phyloP scores from a whole-genome alignment of 2,329 filamentous ascomycete species.

The Dactylellina parvicollis region DNA sequence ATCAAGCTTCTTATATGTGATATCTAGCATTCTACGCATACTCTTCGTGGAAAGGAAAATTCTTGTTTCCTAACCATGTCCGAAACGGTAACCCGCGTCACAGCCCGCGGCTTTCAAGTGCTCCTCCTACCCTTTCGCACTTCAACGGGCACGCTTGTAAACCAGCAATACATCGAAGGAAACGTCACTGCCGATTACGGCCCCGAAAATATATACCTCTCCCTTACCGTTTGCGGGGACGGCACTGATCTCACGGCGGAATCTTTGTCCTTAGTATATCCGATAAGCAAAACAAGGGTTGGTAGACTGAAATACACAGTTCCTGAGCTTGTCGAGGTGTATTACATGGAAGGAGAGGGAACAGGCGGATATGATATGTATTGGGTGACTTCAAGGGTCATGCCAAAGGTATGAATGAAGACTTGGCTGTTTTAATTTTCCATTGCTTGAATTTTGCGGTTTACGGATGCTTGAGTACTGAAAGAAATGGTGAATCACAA shows the following conservation, averaged over 20 bases:
- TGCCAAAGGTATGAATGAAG: conserved; percentile 25
- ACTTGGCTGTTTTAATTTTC: too few species aligned
- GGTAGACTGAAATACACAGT: conserved; percentile 10
- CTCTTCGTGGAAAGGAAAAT: too few species aligned
- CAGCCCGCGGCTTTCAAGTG: conserved; percentile 13
- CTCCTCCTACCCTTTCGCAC: conserved; percentile 1
- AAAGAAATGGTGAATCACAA: too few species aligned
- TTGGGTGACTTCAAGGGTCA: background rate
- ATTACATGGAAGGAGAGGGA: background rate
- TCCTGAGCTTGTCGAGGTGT: background rate
- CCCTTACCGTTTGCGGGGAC: background rate
- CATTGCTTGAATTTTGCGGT: too few species aligned
- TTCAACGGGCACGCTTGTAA: background rate
- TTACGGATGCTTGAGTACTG: too few species aligned
- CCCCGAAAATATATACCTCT: conserved; percentile 1
- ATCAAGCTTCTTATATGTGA: too few species aligned
- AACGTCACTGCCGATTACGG: background rate
- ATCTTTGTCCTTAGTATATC: conserved; percentile 7
- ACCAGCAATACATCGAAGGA: background rate
- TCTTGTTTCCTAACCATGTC: background rate
- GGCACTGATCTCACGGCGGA: background rate
- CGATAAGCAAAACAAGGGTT: background rate
- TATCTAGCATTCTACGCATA: too few species aligned
- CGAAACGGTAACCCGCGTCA: background rate
- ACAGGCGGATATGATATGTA: background rate